phyloP scores from a whole-genome alignment of 768 basidiomycete genomes.

The Polyporus arcularius region DNA sequence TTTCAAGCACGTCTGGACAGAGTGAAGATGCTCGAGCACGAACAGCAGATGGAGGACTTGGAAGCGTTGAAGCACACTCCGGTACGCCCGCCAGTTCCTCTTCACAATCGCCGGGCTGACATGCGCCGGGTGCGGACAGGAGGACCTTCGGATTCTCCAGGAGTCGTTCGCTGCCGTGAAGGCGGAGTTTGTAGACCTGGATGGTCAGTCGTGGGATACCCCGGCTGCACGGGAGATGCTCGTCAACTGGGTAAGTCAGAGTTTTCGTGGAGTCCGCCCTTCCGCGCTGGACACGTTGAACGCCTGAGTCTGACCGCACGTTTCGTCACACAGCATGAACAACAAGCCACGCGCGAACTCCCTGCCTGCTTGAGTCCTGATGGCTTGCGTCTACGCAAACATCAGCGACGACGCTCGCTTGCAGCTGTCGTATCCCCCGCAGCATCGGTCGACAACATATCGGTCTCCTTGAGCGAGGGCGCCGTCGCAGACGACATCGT shows the following conservation, averaged over 20 bases:
- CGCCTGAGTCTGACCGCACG: too few species aligned
- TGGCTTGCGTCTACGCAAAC: too few species aligned
- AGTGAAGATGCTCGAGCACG: background rate
- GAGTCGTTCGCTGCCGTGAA: conserved; percentile 8
- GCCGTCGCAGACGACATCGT: too few species aligned
- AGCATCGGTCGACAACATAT: too few species aligned
- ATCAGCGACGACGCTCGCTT: too few species aligned
- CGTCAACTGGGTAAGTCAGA: conserved; percentile 4
- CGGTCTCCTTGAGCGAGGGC: too few species aligned
- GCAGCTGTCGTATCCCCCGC: too few species aligned
- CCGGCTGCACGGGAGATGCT: conserved; percentile 4
- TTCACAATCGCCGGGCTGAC: background rate
- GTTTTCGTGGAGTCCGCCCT: background rate
- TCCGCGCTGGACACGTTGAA: too few species aligned
- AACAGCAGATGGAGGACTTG: background rate
- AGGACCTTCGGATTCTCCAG: background rate
- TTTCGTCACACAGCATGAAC: too few species aligned
- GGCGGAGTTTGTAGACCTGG: conserved; percentile 9
- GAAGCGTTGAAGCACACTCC: conserved; percentile 2
- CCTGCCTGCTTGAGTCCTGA: too few species aligned
- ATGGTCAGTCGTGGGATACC: conserved; percentile 11
- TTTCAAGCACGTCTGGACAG: background rate
- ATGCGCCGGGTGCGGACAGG: background rate
- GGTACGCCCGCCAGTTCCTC: background rate
- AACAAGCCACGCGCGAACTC: too few species aligned